Evolutionary conservation across 805 yeast species (phyloP).

Genomic region (Blastobotrys mokoenaii): DNA sequence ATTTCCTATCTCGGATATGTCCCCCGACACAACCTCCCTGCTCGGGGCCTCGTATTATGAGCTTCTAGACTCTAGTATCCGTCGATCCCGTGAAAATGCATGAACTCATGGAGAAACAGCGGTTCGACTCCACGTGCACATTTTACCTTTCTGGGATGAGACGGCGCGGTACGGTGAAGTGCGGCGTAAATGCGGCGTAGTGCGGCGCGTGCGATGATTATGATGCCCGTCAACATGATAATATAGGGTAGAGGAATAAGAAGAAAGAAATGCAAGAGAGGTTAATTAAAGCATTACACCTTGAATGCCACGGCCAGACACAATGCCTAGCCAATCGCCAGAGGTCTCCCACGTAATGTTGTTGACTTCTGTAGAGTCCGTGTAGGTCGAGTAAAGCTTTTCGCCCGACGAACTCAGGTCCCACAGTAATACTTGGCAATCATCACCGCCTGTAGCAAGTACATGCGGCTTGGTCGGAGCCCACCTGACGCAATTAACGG

Average conservation of each 20-base stretch:
- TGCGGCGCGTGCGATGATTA: too few species aligned
- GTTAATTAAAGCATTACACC: slow-evolving; percentile 34
- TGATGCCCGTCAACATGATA: too few species aligned
- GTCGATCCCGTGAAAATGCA: too few species aligned
- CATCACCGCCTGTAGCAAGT: slow-evolving; percentile 65
- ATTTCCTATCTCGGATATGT: too few species aligned
- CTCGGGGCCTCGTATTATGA: too few species aligned
- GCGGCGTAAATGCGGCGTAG: too few species aligned
- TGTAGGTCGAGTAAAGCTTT: slow-evolving; percentile 36
- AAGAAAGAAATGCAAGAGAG: background rate
- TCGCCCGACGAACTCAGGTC: slow-evolving; percentile 33
- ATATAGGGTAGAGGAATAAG: background rate
- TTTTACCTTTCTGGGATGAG: too few species aligned
- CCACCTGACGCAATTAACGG: slow-evolving; percentile 74
- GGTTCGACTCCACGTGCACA: too few species aligned
- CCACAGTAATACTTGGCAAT: slow-evolving; percentile 55
- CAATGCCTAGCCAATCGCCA: slow-evolving; percentile 78
- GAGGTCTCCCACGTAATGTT: slow-evolving; percentile 61
- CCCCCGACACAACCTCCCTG: too few species aligned
- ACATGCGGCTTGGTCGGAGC: slow-evolving; percentile 52
- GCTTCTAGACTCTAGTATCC: too few species aligned
- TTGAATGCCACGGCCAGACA: slow-evolving; percentile 61
- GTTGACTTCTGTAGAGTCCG: slow-evolving; percentile 66
- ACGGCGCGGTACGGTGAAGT: too few species aligned
- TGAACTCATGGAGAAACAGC: too few species aligned